Percentiles rank a stretch among this genome's conserved stretches.
phyloP scores from a whole-genome alignment of 495 filamentous ascomycete species.

The Trichocladium uniseriatum region DNA sequence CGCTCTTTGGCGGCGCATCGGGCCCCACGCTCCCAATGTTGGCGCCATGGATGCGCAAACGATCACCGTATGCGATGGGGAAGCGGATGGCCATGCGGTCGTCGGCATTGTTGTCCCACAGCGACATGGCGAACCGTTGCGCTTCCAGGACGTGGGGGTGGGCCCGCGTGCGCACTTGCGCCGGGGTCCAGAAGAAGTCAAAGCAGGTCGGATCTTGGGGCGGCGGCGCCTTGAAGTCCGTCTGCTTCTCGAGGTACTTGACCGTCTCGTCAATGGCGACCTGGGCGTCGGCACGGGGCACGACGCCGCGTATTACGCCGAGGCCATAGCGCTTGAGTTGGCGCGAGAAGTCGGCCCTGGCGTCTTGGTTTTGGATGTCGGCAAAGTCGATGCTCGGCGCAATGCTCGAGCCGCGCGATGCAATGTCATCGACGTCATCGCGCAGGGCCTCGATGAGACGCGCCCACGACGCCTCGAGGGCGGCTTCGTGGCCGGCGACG shows the following conservation, averaged over 20 bases:
- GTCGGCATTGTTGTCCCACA: slow-evolving; percentile 70
- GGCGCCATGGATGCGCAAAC: slow-evolving; percentile 61
- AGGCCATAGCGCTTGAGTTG: slow-evolving; percentile 57
- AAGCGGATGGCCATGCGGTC: slow-evolving; percentile 47
- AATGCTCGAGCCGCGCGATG: slow-evolving; percentile 34
- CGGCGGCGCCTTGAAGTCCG: slow-evolving; percentile 43
- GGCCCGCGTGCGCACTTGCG: slow-evolving; percentile 68
- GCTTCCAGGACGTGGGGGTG: slow-evolving; percentile 65
- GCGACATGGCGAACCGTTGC: slow-evolving; percentile 69
- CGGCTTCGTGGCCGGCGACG: slow-evolving; percentile 56
- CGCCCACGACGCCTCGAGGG: slow-evolving; percentile 60
- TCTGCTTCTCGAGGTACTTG: slow-evolving; percentile 54
- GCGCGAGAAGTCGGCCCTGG: slow-evolving; percentile 38
- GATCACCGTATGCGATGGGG: slow-evolving; percentile 75
- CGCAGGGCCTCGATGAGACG: slow-evolving; percentile 53
- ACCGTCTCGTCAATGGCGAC: slow-evolving; percentile 48
- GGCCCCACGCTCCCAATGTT: slow-evolving; percentile 30
- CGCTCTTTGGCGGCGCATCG: slow-evolving; percentile 14
- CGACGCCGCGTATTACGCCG: slow-evolving; percentile 57
- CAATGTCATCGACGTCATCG: slow-evolving; percentile 49
- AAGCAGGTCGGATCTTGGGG: slow-evolving; percentile 65
- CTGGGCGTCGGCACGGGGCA: slow-evolving; percentile 49
- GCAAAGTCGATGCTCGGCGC: slow-evolving; percentile 58
- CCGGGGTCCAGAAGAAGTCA: slow-evolving; percentile 86
- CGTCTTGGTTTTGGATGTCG: slow-evolving; percentile 44